phyloP scores from a whole-genome alignment of 2,329 filamentous ascomycete genomes.

The Xylariaceae sp. region DNA sequence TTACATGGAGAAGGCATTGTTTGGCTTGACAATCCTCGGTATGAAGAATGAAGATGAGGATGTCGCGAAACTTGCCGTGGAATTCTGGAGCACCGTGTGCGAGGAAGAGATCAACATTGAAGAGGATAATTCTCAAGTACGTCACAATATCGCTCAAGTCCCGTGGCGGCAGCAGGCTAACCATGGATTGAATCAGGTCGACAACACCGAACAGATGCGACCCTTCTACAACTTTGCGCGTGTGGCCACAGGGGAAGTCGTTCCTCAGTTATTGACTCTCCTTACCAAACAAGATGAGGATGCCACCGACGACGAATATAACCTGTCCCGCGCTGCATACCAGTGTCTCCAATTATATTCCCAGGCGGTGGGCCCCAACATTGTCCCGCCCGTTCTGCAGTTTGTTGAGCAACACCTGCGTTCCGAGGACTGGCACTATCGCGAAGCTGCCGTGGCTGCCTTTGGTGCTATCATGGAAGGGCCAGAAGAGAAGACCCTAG shows the following conservation, averaged over 20 bases:
- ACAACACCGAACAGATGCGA: conserved; percentile 77
- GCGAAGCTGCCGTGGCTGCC: conserved; percentile 93
- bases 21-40: conserved; percentile 92
- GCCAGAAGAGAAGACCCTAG: conserved; percentile 84
- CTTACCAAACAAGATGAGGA: conserved; percentile 98
- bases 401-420: conserved; percentile 93
- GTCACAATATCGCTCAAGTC: conserved; percentile 22
- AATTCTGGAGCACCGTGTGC: conserved; percentile 99
- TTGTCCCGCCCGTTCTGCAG: conserved; percentile 79
- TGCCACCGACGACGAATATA: conserved; percentile 94
- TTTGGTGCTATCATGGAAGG: conserved; percentile 99
- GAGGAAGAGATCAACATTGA: conserved; percentile 98
- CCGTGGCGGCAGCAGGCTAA: conserved; percentile 7
- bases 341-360: conserved; percentile 95
- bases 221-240: conserved; percentile 95
- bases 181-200: conserved; percentile 42
- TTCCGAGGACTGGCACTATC: conserved; percentile 87
- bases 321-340: conserved; percentile 89
- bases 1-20: conserved; percentile 99
- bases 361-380: conserved; percentile 78
- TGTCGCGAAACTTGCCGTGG: conserved; percentile 93
- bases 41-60: conserved; percentile 99
- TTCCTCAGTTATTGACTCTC: conserved; percentile 82
- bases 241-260: conserved; percentile 88
- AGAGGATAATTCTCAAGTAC: conserved; percentile 83